phyloP scores from a whole-genome alignment of 208 protist species.

The Trypanosoma boissoni region DNA sequence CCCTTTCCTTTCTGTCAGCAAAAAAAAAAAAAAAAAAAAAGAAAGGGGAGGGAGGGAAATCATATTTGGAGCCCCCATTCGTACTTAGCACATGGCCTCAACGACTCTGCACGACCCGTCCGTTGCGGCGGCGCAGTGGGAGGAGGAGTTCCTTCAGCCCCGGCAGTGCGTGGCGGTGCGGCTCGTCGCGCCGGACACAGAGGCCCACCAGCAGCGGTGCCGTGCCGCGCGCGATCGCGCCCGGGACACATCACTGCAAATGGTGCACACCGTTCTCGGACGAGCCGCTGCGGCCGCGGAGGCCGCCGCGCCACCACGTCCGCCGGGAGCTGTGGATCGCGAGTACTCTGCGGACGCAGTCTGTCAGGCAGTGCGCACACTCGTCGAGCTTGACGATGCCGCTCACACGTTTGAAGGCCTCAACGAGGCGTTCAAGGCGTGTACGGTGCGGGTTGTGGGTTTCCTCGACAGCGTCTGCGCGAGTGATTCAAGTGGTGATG shows the following conservation, averaged over 20 bases:
- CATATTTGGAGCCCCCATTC: neutral
- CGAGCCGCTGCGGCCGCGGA: constrained; percentile 5
- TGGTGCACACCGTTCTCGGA: constrained; percentile 39
- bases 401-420: constrained; percentile 27
- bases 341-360: constrained; percentile 50
- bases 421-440: constrained; percentile 22
- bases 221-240: constrained; percentile 12
- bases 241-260: constrained; percentile 20
- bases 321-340: constrained; percentile 2
- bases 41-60: neutral
- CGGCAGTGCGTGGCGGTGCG: constrained; percentile 14
- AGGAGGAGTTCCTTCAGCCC: constrained; percentile 13
- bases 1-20: neutral
- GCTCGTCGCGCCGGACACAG: constrained; percentile 3
- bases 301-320: neutral
- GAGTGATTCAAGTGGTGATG: constrained; percentile 1
- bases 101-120: constrained; percentile 14
- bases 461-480: constrained; percentile 3
- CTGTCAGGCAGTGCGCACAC: constrained; percentile 45
- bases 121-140: constrained; percentile 3
- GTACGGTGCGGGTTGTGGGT: constrained; percentile 27
- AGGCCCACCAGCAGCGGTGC: constrained; percentile 7
- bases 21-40: neutral
- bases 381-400: constrained; percentile 38
- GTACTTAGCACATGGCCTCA: constrained; percentile 5